A percentile compares a stretch with the other conserved stretches of the same genome.
Evolutionary conservation across 1,284 basidiomycete species (phyloP).

Genomic region (Sutorius eximius): DNA sequence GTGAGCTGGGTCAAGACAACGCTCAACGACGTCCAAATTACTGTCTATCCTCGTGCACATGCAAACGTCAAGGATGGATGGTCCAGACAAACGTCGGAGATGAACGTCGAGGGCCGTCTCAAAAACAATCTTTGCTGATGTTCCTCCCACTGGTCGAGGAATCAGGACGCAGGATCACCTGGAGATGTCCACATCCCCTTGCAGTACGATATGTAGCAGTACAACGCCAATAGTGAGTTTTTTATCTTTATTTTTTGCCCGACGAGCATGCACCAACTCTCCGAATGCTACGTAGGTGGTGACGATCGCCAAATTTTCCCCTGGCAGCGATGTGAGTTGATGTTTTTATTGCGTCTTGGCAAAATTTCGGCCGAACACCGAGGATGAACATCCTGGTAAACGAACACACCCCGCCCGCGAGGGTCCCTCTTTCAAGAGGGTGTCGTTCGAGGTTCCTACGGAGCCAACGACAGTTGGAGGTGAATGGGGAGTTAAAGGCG

Average conservation of each 20-base stretch:
- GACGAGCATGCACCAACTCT: not conserved
- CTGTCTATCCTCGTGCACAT: conserved; percentile 59
- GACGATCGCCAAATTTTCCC: not conserved
- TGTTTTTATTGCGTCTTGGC: not conserved
- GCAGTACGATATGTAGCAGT: conserved; percentile 16
- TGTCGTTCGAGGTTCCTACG: conserved; percentile 28
- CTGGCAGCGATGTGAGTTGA: conserved; percentile 9
- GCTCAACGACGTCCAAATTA: conserved; percentile 70
- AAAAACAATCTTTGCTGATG: conserved; percentile 90
- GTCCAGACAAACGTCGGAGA: conserved; percentile 91
- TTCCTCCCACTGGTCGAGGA: conserved; percentile 83
- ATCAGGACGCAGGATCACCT: conserved; percentile 88
- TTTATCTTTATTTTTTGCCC: not conserved
- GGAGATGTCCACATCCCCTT: conserved; percentile 57
- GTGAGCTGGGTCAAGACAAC: conserved; percentile 8
- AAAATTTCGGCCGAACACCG: conserved; percentile 38
- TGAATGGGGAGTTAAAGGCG: conserved; percentile 79
- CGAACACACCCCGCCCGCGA: conserved; percentile 60
- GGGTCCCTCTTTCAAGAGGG: conserved; percentile 35
- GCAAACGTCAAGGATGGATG: conserved; percentile 57
- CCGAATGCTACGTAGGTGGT: conserved; percentile 6
- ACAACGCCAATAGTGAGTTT: conserved; percentile 14
- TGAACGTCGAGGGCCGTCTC: conserved; percentile 49
- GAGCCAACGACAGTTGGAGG: conserved; percentile 49
- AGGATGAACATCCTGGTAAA: conserved; percentile 88